Evolutionary conservation across 2,329 filamentous ascomycete species (phyloP).

Genomic region (Neonectria coccinea): DNA sequence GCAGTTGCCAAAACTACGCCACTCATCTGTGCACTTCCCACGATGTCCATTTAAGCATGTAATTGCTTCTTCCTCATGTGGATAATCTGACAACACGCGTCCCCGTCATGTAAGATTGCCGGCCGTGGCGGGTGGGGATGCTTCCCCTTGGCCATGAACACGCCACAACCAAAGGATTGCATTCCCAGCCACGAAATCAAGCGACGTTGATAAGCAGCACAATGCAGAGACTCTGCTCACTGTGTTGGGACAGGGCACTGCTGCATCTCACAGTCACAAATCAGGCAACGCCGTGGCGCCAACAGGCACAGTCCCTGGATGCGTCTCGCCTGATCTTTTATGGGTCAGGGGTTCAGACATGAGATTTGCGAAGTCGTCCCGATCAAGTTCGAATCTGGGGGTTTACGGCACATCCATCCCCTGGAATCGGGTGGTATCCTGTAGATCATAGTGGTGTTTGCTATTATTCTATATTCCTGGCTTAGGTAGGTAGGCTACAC

Average conservation of each 20-base stretch:
- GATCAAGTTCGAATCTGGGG: neutral
- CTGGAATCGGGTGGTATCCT: neutral
- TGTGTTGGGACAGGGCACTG: neutral
- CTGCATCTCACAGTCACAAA: neutral
- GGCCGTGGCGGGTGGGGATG: neutral
- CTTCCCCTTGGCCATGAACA: neutral
- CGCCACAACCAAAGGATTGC: neutral
- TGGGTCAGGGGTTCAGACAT: neutral
- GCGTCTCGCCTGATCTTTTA: neutral
- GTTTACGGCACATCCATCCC: neutral
- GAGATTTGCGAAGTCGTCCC: neutral
- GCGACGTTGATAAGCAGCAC: neutral
- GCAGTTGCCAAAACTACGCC: neutral
- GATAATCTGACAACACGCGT: neutral
- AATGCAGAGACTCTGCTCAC: neutral
- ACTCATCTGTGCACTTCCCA: neutral
- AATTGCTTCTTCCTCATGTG: slow-evolving; percentile 3
- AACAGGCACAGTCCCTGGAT: too few relatives aligned
- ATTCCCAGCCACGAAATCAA: neutral
- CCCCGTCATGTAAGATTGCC: neutral
- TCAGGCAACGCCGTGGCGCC: neutral
- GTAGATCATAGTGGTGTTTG: neutral
- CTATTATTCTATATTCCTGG: neutral
- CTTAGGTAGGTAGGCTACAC: too few relatives aligned
- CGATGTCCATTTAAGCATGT: slow-evolving; percentile 4